These are phyloP conservation scores for Colletotrichum orchidophilum DNA, from an alignment of 2,329 filamentous ascomycete species.

Conservation along the genomic window DNA sequence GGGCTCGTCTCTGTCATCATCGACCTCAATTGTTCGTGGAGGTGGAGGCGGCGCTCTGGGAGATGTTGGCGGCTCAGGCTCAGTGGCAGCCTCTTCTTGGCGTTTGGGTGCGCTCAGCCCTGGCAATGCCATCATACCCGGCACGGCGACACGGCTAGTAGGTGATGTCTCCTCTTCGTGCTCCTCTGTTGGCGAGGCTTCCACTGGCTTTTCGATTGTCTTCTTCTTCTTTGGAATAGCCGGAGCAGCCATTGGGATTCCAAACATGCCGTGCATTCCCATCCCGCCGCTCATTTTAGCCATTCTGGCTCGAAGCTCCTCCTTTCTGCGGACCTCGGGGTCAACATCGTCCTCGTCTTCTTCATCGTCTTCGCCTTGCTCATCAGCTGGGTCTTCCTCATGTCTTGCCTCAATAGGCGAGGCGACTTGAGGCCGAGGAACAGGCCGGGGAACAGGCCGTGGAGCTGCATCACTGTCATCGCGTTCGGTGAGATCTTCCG, in stretches of 20 bases:
- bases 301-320: slow-evolving; percentile 94
- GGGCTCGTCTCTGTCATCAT: slow-evolving; percentile 44
- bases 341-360: slow-evolving; percentile 89
- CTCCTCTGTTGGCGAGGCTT: slow-evolving; percentile 47
- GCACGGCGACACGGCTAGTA: slow-evolving; percentile 59
- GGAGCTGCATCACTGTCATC: slow-evolving; percentile 77
- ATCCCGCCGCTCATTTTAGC: slow-evolving; percentile 98
- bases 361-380: slow-evolving; percentile 73
- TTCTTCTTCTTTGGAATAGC: slow-evolving; percentile 67
- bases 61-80: slow-evolving; percentile 52
- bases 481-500: slow-evolving; percentile 71
- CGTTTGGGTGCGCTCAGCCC: slow-evolving; percentile 72
- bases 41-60: slow-evolving; percentile 50
- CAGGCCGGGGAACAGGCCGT: slow-evolving; percentile 43
- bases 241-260: slow-evolving; percentile 68
- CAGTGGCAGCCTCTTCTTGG: slow-evolving; percentile 60
- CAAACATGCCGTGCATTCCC: slow-evolving; percentile 96
- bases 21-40: slow-evolving; percentile 62
- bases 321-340: slow-evolving; percentile 83
- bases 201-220: slow-evolving; percentile 48
- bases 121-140: slow-evolving; percentile 72
- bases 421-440: slow-evolving; percentile 49
- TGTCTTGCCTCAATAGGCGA: slow-evolving; percentile 43
- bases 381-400: slow-evolving; percentile 56
- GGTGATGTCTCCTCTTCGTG: slow-evolving; percentile 56